Conservation (phyloP, 257 asterid genomes). For the Scutellaria minor region DNA sequence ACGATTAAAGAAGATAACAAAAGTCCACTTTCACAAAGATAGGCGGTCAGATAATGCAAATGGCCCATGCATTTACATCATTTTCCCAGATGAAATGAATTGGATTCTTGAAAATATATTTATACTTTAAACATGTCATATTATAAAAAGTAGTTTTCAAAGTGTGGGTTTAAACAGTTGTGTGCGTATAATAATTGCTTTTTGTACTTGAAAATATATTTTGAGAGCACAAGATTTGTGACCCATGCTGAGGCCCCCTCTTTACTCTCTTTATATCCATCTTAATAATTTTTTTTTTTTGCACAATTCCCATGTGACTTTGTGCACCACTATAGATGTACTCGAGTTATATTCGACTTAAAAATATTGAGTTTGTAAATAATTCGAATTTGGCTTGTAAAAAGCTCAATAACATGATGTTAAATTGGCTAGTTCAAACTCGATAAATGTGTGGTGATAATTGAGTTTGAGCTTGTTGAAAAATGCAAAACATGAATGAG, state of each 20-base stretch:
- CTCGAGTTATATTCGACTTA: too few relatives aligned
- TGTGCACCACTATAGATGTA: neutral
- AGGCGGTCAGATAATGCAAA: neutral
- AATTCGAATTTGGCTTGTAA: too few relatives aligned
- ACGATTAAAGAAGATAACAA: too few relatives aligned
- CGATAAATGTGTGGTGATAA: too few relatives aligned
- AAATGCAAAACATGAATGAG: too few relatives aligned
- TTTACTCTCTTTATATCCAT: neutral
- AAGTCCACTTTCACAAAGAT: neutral
- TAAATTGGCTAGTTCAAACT: too few relatives aligned
- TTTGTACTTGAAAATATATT: slow-evolving; percentile 17
- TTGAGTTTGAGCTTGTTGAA: too few relatives aligned
- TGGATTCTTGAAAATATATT: neutral
- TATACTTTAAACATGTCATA: neutral
- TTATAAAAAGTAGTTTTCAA: neutral
- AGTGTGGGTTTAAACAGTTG: neutral
- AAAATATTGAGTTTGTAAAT: too few relatives aligned
- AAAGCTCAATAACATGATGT: too few relatives aligned
- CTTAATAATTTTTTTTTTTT: neutral
- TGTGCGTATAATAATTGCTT: slow-evolving; percentile 22
- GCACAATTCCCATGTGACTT: slow-evolving; percentile 27
- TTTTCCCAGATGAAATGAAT: neutral
- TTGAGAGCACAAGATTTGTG: neutral
- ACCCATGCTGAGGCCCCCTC: neutral
- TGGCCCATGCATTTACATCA: slow-evolving; percentile 1